A percentile compares a stretch with the other conserved stretches of the same genome.
phyloP scores from a whole-genome alignment of 2,329 filamentous ascomycete species.

The Alternaria panax region DNA sequence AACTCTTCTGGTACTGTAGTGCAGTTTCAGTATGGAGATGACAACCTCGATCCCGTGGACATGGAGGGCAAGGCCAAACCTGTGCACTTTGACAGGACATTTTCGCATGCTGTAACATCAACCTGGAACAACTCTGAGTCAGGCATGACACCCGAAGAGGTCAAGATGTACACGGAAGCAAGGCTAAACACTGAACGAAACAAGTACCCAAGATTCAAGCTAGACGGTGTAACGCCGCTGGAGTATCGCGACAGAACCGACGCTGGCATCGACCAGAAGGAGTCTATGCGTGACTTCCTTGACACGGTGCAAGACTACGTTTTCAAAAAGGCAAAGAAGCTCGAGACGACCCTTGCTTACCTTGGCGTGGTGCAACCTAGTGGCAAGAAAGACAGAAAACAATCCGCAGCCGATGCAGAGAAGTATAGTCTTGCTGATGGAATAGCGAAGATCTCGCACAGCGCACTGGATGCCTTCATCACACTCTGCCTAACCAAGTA shows the following conservation, averaged over 20 bases:
- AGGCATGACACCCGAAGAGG: conserved; percentile 76
- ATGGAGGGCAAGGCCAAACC: conserved; percentile 96
- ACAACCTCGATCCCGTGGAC: conserved; percentile 93
- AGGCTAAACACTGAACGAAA: conserved; percentile 73
- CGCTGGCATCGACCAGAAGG: conserved; percentile 62
- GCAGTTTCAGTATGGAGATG: conserved; percentile 96
- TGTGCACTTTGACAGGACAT: conserved; percentile 90
- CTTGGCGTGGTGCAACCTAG: conserved; percentile 33
- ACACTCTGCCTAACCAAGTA: conserved; percentile 86
- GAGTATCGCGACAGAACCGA: conserved; percentile 74
- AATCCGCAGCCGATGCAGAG: conserved; percentile 44
- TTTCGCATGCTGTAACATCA: conserved; percentile 76
- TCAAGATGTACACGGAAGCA: conserved; percentile 71
- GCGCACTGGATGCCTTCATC: conserved; percentile 79
- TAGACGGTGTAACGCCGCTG: conserved; percentile 56
- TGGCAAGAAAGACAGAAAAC: conserved; percentile 16
- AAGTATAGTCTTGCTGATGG: conserved; percentile 62
- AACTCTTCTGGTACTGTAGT: conserved; percentile 89
- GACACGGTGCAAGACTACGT: conserved; percentile 79
- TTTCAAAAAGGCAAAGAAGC: conserved; percentile 65
- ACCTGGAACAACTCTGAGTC: conserved; percentile 82
- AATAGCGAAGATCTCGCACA: conserved; percentile 82
- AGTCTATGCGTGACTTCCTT: conserved; percentile 83
- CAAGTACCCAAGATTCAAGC: conserved; percentile 53
- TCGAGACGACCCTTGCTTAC: conserved; percentile 58